Conservation (phyloP, 345 rosid genomes). For the Barbarea vulgaris region DNA sequence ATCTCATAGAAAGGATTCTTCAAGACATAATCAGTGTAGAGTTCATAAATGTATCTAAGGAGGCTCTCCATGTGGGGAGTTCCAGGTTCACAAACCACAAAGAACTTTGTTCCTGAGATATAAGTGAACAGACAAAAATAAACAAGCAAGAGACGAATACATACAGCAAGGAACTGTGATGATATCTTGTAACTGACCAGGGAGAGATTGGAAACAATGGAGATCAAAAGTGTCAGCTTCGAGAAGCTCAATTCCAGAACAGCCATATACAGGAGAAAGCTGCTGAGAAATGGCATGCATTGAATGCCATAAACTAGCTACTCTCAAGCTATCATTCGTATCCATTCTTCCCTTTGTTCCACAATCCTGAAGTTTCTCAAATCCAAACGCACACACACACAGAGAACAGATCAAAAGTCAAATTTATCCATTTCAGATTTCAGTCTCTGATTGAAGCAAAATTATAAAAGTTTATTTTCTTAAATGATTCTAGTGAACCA, state of each 20-base stretch:
- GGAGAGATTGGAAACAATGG: slow-evolving; percentile 93
- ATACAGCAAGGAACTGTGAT: neutral
- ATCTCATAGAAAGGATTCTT: slow-evolving; percentile 99
- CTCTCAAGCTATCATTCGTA: slow-evolving; percentile 94
- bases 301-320: slow-evolving; percentile 99
- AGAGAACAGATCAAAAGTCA: neutral
- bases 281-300: slow-evolving; percentile 99
- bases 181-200: slow-evolving; percentile 47
- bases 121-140: neutral
- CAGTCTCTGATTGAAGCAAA: neutral
- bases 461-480: neutral
- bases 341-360: slow-evolving; percentile 96
- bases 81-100: slow-evolving; percentile 93
- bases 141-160: slow-evolving; percentile 4
- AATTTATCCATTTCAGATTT: neutral
- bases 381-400: slow-evolving; percentile 5
- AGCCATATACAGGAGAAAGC: slow-evolving; percentile 82
- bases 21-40: slow-evolving; percentile 89
- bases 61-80: slow-evolving; percentile 83
- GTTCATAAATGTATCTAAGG: slow-evolving; percentile 73
- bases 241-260: slow-evolving; percentile 93
- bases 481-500: neutral
- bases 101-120: slow-evolving; percentile 83
- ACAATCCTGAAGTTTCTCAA: slow-evolving; percentile 60
- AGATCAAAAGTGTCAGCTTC: slow-evolving; percentile 96